phyloP scores from a whole-genome alignment of 805 yeast genomes.

The Saturnispora gosingensis region DNA sequence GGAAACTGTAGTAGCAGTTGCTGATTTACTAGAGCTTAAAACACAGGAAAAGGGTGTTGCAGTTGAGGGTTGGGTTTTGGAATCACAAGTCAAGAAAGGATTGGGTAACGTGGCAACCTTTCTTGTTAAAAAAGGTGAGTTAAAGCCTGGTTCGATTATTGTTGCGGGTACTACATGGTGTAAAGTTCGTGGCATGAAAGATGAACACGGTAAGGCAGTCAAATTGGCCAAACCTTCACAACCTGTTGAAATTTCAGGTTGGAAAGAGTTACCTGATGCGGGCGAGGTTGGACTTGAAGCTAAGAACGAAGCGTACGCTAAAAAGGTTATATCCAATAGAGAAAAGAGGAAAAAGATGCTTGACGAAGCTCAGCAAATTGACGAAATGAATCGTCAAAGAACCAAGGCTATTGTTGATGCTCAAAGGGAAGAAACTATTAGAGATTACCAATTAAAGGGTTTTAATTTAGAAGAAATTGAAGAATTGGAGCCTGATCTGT shows the following conservation, averaged over 20 bases:
- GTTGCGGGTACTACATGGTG: constrained; percentile 87
- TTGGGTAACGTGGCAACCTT: constrained; percentile 83
- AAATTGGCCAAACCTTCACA: constrained; percentile 73
- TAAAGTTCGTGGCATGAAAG: constrained; percentile 67
- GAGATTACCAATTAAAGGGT: constrained; percentile 54
- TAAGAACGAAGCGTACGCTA: constrained; percentile 62
- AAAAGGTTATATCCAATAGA: constrained; percentile 63
- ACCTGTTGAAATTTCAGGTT: constrained; percentile 87
- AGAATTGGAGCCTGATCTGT: constrained; percentile 26
- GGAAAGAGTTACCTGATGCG: constrained; percentile 88
- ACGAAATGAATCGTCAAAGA: constrained; percentile 59
- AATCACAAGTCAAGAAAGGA: constrained; percentile 72
- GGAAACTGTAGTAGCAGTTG: constrained; percentile 75
- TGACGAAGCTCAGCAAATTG: constrained; percentile 57
- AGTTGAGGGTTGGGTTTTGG: constrained; percentile 83
- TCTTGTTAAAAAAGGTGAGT: constrained; percentile 68
- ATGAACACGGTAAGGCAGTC: constrained; percentile 59
- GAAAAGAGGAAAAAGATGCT: constrained; percentile 40
- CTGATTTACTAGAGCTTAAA: constrained; percentile 74
- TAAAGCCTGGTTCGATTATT: constrained; percentile 59
- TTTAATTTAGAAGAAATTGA: constrained; percentile 40
- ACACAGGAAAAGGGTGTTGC: constrained; percentile 46
- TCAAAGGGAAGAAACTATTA: constrained; percentile 42
- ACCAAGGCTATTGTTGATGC: constrained; percentile 43
- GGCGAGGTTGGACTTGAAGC: constrained; percentile 82